Evolutionary conservation across 1,284 basidiomycete genomes (phyloP), one percentile per base, ranked within the genome.

Genomic region (Neotropicomus parvogracilis): DNA sequence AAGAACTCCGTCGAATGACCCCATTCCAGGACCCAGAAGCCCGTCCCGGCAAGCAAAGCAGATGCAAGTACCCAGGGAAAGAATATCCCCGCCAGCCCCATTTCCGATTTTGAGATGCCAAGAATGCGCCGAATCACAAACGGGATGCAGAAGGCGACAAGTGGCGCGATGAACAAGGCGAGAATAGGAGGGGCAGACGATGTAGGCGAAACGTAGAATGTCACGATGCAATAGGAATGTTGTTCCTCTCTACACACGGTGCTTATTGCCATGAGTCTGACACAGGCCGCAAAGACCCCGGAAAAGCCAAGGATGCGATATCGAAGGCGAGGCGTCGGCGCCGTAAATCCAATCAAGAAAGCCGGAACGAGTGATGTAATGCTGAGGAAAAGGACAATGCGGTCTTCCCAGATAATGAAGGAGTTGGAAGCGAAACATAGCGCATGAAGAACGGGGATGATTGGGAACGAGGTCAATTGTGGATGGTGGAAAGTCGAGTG

Each of bases 231-330:
- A 63, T 79, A 86, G 0, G 91, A 86, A 39, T 89, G 85, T 67
- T 98, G 95, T 64, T 99, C 97, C 65, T 99, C 97, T 45, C 97
- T 75, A 63, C 95, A 99, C 0, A 95, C 82, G 0, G 92, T 91
- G 60, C 85, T 87, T 46, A 79, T 65, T 0, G 83, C 77, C 63
- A 92, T 85, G 12, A 91, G 61, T 10, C 95, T 81, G 6, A 88
- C 76, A 52, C 85, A 83, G n/a, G 80, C 58, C 0, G 85, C 80
- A 52, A 87, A 85, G 3, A 88, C 61, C 4, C 77, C 58, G 9
- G 83, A 80, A 59, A 91, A 88, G 0, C 79, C 75, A 9, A 93
- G 70, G 45, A 95, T 86, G 32, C 90, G 85, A 46, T 75, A 71
- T n/a, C 89, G 82, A 44, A 95, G 75, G 16, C 80, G 77, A 0